These are phyloP conservation scores for Leccinum barrowsii DNA, from an alignment of 768 basidiomycete genomes.

Conservation along the genomic window DNA sequence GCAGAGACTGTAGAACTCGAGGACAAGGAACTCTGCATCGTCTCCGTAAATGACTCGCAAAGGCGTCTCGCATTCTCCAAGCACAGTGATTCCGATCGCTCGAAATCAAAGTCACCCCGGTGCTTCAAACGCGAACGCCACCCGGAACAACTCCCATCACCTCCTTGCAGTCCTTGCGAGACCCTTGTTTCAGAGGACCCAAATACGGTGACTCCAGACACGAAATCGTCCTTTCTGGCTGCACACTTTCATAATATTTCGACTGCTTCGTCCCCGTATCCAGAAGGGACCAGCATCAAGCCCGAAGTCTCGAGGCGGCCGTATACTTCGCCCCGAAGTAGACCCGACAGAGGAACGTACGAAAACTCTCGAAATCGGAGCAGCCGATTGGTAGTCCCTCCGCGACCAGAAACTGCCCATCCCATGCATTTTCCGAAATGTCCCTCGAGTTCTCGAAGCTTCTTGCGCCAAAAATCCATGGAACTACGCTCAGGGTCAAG, in stretches of 20 bases:
- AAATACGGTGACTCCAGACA: conserved; percentile 2
- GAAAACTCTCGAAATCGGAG: conserved; percentile 14
- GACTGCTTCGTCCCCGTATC: conserved; percentile 30
- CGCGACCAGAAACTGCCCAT: conserved; percentile 29
- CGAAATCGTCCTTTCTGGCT: conserved; percentile 5
- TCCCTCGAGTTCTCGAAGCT: conserved; percentile 8
- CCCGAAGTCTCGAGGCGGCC: conserved; percentile 47
- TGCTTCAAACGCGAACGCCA: conserved; percentile 35
- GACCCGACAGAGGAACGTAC: conserved; percentile 16
- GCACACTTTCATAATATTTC: conserved; percentile 28
- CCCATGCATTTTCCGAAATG: conserved; percentile 14
- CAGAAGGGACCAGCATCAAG: conserved; percentile 25
- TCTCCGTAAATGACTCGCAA: conserved; percentile 69
- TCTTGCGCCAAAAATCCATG: conserved; percentile 21
- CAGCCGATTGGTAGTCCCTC: conserved; percentile 13
- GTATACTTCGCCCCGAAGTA: conserved; percentile 67
- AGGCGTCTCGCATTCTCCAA: conserved; percentile 60
- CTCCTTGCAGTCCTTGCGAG: conserved; percentile 34
- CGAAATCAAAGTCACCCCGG: conserved; percentile 59
- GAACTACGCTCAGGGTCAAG: conserved; percentile 34
- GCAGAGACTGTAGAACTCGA: conserved; percentile 67
- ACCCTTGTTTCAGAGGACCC: conserved; percentile 8
- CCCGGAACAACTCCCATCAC: conserved; percentile 34
- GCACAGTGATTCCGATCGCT: conserved; percentile 47
- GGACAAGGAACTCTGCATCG: conserved; percentile 61